These are phyloP conservation scores for Cryphonectria carpinicola DNA, from an alignment of 2,329 filamentous ascomycete species.

Conservation along the genomic window DNA sequence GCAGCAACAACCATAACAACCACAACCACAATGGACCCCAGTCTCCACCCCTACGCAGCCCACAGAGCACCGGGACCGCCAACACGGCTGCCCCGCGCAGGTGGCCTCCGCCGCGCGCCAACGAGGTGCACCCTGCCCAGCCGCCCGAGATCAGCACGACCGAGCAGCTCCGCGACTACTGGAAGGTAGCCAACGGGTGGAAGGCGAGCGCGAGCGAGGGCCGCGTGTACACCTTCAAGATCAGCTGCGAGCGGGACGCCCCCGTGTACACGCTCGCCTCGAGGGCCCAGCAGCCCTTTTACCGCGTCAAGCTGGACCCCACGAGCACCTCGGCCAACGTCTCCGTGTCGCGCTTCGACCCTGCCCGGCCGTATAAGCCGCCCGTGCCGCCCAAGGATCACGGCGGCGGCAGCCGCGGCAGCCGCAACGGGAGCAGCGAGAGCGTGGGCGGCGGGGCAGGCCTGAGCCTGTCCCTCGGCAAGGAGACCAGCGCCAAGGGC, in stretches of 20 bases:
- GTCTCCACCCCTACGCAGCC: conserved; percentile 39
- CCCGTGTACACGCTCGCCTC: conserved; percentile 71
- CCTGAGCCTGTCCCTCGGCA: conserved; percentile 36
- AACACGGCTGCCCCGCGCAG: conserved; percentile 24
- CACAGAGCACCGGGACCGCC: conserved; percentile 36
- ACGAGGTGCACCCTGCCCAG: conserved; percentile 48
- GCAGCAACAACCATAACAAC: background rate
- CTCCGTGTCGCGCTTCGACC: conserved; percentile 62
- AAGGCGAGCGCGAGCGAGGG: conserved; percentile 63
- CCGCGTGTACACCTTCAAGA: conserved; percentile 60
- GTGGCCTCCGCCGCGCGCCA: conserved; percentile 38
- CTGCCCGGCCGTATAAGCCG: conserved; percentile 59
- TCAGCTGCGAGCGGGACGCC: conserved; percentile 60
- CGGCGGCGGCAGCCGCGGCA: conserved; percentile 6
- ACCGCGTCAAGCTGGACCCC: conserved; percentile 66
- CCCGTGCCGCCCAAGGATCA: conserved; percentile 36
- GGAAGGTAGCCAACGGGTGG: conserved; percentile 74
- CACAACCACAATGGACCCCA: conserved; percentile 18
- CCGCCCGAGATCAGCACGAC: conserved; percentile 56
- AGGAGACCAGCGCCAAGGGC: conserved; percentile 45
- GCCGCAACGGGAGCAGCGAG: conserved; percentile 33
- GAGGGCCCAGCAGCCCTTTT: conserved; percentile 61
- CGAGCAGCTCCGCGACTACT: conserved; percentile 66
- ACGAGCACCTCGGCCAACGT: conserved; percentile 67
- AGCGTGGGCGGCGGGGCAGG: conserved; percentile 22